Percentiles rank a stretch among this genome's conserved stretches.
Conservation (phyloP, 140 eudicot species). For the Oenanthe javanica region DNA sequence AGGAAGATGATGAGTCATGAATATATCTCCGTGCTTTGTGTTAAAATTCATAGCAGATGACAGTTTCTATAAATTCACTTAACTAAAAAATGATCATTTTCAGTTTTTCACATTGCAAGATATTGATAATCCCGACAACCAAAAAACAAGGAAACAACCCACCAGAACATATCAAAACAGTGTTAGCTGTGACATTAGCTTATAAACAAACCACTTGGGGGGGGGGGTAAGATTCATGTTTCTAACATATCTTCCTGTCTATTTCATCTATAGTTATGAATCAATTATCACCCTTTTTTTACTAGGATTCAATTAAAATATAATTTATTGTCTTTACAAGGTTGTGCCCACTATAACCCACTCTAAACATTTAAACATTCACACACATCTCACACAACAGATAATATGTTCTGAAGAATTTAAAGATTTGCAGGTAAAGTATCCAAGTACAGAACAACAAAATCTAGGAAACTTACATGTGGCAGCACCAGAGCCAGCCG, state of each 20-base stretch:
- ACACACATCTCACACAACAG: not conserved
- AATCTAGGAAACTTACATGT: constrained; percentile 44
- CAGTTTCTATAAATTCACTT: not conserved
- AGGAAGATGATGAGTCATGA: constrained; percentile 22
- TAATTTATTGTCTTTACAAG: not conserved
- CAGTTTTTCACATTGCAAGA: constrained; percentile 5
- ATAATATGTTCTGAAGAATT: not conserved
- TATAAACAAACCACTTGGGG: not conserved
- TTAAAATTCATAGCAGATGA: not conserved
- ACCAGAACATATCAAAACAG: not conserved
- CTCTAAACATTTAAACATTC: not conserved
- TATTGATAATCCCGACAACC: not conserved
- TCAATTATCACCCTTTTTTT: not conserved
- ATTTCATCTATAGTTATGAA: not conserved
- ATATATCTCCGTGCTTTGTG: not conserved
- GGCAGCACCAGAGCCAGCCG: constrained; percentile 64
- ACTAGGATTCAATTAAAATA: not conserved
- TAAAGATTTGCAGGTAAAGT: not conserved
- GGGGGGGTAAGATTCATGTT: not conserved
- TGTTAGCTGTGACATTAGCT: not conserved
- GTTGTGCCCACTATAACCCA: too few species aligned
- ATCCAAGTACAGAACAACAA: not conserved
- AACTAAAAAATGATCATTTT: not conserved
- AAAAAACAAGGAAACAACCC: not conserved
- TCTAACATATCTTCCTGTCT: not conserved